Evolutionary conservation across 352 stramenopile species (phyloP), one percentile per base, ranked within the genome.

Genomic region (Globisporangium viniferum): DNA sequence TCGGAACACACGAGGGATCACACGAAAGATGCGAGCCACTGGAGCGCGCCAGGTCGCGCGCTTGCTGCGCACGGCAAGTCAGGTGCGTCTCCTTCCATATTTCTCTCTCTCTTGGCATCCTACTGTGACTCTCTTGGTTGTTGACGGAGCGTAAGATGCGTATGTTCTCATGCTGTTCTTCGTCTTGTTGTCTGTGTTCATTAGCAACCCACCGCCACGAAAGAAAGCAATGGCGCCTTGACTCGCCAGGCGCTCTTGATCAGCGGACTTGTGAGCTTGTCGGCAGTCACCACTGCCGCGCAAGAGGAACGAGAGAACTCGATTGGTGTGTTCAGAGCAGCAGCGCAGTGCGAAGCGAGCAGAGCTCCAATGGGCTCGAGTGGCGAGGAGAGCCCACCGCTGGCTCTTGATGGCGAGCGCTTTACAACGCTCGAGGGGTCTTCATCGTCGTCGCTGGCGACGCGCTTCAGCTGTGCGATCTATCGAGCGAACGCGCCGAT

Each of bases 401-500:
- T 59, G 15, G 14, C 75, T 24, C 77, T 87, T 9, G 79, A 87
- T 63, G 73, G 75, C 44, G 79, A 85, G 66, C 72, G 78, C 48
- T 87, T 78, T 63, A 55, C 70, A n/a, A 48, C 64, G 35, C 72
- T 85, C 48, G 39, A 69, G 54, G 74, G 80, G 48, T 85, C 75
- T 22, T 46, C 10, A 46, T 20, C 39, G 5, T 0, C 39, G 14
- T 7, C 39, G 12, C 76, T 62, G 29, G 78, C 69, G 27, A 79
- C 70, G 48, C 73, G 73, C 8, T 51, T 83, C 62, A 87, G 77
- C 56, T 83, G 69, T 35, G 77, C 79, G 12, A 85, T 78, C 36
- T 90, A 90, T 71, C 81, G 79, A 62, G 81, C 81, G 61, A 90
- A 90, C 59, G 80, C 82, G 39, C 81, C 81, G n/a, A 90, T 88